Evolutionary conservation across 2,329 filamentous ascomycete species (phyloP), one percentile per base, ranked within the genome.

Genomic region (Colletotrichum endophyticum): DNA sequence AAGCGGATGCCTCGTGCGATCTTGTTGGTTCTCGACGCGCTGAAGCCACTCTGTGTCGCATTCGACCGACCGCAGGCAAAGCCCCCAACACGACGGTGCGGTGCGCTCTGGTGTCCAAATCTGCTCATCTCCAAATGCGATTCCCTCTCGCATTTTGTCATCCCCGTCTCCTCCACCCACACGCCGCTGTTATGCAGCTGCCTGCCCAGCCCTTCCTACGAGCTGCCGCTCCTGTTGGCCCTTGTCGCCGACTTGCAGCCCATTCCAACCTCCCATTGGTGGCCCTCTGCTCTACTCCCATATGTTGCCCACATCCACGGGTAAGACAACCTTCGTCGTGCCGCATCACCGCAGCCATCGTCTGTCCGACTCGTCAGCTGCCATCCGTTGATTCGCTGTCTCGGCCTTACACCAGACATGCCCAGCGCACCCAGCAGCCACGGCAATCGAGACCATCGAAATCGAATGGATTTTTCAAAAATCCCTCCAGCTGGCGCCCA

Each of bases 271-370:
- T 64, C 66, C 61, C 16, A 76, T 74, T 76, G 70, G 71, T 66
- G 71, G 74, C 66, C 44, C 30, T 66, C 59, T 34, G 32, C 19
- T 15, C 49, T 66, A 19, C 72, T 67, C n/a, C 63, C 70, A 64
- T 49, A 44, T 30, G 8, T 61, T 53, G 70, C 30, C 70, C 74
- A 70, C 49, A 53, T 32, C 34, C 22, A 39, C 66, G 30, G 44
- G 59, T 62, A 76, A 70, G 70, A 76, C 74, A 74, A 34, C n/a
- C 74, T 49, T 61, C 64, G 44, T 61, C 59, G 70, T 74, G 74
- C 74, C 64, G 74, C 70, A 62, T 76, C 70, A 66, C 70, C 59
- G 70, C 74, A 62, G 72, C 49, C 44, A 62, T 49, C 39, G 64
- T 63, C 64, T 28, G 49, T 66, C 70, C 49, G 32, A 66, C 64